These are phyloP conservation scores for Abelmoschus esculentus DNA, from an alignment of 345 rosid genomes.

Conservation along the genomic window DNA sequence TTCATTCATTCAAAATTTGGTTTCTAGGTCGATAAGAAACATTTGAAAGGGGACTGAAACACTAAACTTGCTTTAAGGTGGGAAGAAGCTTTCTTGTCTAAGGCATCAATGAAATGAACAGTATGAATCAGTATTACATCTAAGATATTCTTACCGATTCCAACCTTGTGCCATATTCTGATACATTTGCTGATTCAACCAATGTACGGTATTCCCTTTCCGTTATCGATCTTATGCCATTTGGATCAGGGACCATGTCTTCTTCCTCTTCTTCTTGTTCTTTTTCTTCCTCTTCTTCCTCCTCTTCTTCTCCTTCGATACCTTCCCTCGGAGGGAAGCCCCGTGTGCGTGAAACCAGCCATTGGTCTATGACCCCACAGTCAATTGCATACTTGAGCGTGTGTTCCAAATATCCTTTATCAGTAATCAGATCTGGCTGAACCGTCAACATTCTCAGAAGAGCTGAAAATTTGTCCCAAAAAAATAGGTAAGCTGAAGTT, in stretches of 20 bases:
- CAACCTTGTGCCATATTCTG: slow-evolving; percentile 44
- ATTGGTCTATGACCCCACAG: slow-evolving; percentile 80
- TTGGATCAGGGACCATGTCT: slow-evolving; percentile 36
- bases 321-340: slow-evolving; percentile 77
- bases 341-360: slow-evolving; percentile 48
- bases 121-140: background rate
- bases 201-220: slow-evolving; percentile 53
- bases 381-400: slow-evolving; percentile 63
- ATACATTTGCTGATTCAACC: slow-evolving; percentile 15
- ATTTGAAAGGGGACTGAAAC: background rate
- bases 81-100: background rate
- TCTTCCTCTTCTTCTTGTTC: slow-evolving; percentile 34
- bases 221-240: slow-evolving; percentile 53
- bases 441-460: slow-evolving; percentile 78
- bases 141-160: slow-evolving; percentile 24
- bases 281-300: slow-evolving; percentile 25
- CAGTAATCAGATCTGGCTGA: slow-evolving; percentile 57
- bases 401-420: slow-evolving; percentile 56
- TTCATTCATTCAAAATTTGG: slow-evolving; percentile 10
- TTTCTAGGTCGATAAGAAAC: background rate
- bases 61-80: background rate
- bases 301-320: slow-evolving; percentile 22
- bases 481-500: slow-evolving; percentile 5
- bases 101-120: slow-evolving; percentile 1
- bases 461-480: slow-evolving; percentile 32